Base-by-base conservation (phyloP, 495 filamentous ascomycete genomes). In the Gamarada debralockiae region DNA sequence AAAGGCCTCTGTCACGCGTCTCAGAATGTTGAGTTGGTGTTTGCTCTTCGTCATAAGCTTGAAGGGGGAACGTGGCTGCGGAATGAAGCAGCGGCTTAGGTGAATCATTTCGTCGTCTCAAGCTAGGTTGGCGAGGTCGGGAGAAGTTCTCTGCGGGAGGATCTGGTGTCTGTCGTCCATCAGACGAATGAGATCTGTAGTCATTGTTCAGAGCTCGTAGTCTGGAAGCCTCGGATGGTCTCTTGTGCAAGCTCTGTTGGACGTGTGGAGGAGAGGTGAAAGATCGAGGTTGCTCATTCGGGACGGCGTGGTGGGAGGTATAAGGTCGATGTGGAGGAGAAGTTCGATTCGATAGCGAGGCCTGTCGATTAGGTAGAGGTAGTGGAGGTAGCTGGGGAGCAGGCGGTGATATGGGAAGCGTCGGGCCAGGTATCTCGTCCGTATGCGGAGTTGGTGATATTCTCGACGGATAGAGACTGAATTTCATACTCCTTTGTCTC, bases 111-210 rank as follows among this genome's bases (percentile, higher is more conserved):
- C 68, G 62, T 29, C 69, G 71, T 40, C 66, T 65, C 14, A 78
- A 60, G 48, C 75, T 79, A 7, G 72, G 58, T 44, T 75, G 74
- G 33, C 76, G 61, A 37, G 74, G 75, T 34, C 78, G 70, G 2
- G 76, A 77, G 56, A 80, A 78, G 56, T 78, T 80, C 54, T 78
- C 76, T 8, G 52, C 23, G 13, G 17, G 15, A 17, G 27, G 8
- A 44, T 49, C 55, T 20, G 45, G 20, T 23, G 55, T 48, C 14
- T 38, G 33, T 20, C 45, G 43, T n/a, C 54, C 55, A 13, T 65
- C 58, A 14, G 50, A 33, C 2, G 58, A 57, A 17, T 50, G 48
- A 14, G 56, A 57, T 34, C 51, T 52, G 33, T 62, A 60, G 1
- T 56, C 59, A 57, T 60, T 65, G 38, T 65, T 57, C 31, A 62